Evolutionary conservation across 352 stramenopile species (phyloP), one percentile per base, ranked within the genome.

Genomic region (Pythium insidiosum): DNA sequence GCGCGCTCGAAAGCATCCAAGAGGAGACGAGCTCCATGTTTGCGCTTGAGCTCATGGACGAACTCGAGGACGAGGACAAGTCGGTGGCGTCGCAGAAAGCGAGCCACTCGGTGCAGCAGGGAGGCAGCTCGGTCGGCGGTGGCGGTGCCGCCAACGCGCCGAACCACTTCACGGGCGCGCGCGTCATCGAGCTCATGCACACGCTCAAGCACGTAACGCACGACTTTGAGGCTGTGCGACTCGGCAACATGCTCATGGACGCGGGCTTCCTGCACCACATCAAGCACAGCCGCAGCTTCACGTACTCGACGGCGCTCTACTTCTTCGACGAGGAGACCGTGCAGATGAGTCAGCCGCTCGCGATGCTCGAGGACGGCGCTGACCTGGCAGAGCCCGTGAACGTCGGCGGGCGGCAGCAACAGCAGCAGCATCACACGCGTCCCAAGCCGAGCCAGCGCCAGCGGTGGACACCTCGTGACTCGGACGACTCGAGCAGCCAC

Each of bases 1-100:
- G 20, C 3, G 24, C 26, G 0, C 62, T 93, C 0, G 76, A 88
- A 29, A 43, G 0, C 5, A 63, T 90, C 12, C 75, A 90, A 48
- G 75, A 85, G 63, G 78, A 87, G 28, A 15, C 70, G 12, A 36
- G 76, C 5, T 57, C 68, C 3, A 46, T 53, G 9, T 63, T 85
- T n/a, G 67, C 73, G 1, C 38, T 61, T 5, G 56, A 80, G 12
- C 23, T 88, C 15, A 63, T 65, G 16, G 60, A 79, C 12, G 62
- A 76, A 15, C 44, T 84, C 3, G 42, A 68, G 3, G 13, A 30
- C 65, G 71, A 25, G 61, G 42, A n/a, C n/a, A n/a, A n/a, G n/a
- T n/a, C 0, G 65, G 60, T 1, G 56, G 62, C 24, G 51, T 50
- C 22, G 47, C n/a, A n/a, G n/a, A n/a, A n/a, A n/a, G n/a, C n/a